phyloP scores from a whole-genome alignment of 257 asterid genomes.

The Leptodermis oblonga region DNA sequence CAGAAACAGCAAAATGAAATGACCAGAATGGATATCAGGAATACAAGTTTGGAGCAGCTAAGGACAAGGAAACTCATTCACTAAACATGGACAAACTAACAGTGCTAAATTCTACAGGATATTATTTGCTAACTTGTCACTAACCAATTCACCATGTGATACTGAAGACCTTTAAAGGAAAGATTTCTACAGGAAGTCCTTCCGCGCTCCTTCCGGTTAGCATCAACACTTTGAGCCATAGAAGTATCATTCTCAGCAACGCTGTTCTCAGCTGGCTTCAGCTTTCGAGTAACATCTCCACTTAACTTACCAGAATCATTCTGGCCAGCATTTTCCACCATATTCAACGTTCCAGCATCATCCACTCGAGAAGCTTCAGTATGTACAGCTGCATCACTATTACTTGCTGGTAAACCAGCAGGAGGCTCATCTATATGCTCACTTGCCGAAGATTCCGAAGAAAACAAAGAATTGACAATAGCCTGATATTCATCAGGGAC shows the following conservation, averaged over 20 bases:
- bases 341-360: conserved; percentile 39
- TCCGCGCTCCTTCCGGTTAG: conserved; percentile 60
- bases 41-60: background rate
- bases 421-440: conserved; percentile 43
- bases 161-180: conserved; percentile 68
- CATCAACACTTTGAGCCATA: conserved; percentile 48
- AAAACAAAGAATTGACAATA: conserved; percentile 58
- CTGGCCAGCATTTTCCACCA: conserved; percentile 34
- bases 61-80: background rate
- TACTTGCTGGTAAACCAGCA: conserved; percentile 32
- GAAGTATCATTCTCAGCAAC: conserved; percentile 51
- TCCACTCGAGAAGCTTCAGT: conserved; percentile 39
- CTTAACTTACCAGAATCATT: conserved; percentile 47
- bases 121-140: conserved; percentile 13
- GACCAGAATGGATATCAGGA: background rate
- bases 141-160: conserved; percentile 99
- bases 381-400: conserved; percentile 30
- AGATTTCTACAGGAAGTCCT: conserved; percentile 63
- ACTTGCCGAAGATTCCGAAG: conserved; percentile 40
- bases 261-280: conserved; percentile 39
- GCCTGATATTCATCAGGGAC: conserved; percentile 93
- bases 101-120: background rate
- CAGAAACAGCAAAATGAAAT: background rate
- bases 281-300: conserved; percentile 36
- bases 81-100: background rate